phyloP scores from a whole-genome alignment of 2,329 filamentous ascomycete species.

The Fusarium nurragi region DNA sequence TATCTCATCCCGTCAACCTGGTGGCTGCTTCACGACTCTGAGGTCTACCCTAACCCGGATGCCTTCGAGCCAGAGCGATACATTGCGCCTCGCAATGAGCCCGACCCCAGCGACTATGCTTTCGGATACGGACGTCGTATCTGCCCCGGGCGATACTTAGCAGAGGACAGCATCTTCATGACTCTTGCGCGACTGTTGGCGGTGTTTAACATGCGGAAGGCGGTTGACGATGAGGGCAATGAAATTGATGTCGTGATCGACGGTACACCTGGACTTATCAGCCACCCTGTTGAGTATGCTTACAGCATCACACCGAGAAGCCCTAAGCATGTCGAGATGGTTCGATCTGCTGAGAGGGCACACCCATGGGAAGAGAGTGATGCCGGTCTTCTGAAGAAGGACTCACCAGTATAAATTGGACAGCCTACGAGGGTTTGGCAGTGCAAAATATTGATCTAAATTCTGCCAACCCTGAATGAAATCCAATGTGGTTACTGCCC shows the following conservation, averaged over 20 bases:
- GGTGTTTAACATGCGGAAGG: conserved; percentile 54
- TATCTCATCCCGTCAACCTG: conserved; percentile 39
- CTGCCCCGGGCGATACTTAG: conserved; percentile 50
- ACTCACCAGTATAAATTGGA: neutral
- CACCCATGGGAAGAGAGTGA: conserved; percentile 42
- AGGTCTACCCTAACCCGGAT: conserved; percentile 63
- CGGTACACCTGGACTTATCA: conserved; percentile 29
- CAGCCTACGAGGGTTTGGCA: no score
- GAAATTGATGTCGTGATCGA: conserved; percentile 33
- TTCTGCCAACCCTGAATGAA: no score
- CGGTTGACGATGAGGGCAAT: conserved; percentile 30
- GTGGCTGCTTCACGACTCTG: conserved; percentile 65
- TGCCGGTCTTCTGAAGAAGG: conserved; percentile 10
- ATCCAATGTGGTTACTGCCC: no score
- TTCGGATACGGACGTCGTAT: conserved; percentile 52
- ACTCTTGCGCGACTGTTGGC: conserved; percentile 55
- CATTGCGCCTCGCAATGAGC: conserved; percentile 44
- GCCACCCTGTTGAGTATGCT: conserved; percentile 25
- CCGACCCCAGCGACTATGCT: conserved; percentile 44
- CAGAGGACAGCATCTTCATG: conserved; percentile 47
- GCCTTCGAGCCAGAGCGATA: conserved; percentile 49
- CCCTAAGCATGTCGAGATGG: conserved; percentile 22
- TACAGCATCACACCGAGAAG: conserved; percentile 37
- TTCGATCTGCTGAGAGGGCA: conserved; percentile 28
- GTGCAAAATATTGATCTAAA: no score